Percentiles rank a stretch among this genome's conserved stretches.
phyloP scores from a whole-genome alignment of 2,329 filamentous ascomycete genomes.

The Xylariaceae sp. region DNA sequence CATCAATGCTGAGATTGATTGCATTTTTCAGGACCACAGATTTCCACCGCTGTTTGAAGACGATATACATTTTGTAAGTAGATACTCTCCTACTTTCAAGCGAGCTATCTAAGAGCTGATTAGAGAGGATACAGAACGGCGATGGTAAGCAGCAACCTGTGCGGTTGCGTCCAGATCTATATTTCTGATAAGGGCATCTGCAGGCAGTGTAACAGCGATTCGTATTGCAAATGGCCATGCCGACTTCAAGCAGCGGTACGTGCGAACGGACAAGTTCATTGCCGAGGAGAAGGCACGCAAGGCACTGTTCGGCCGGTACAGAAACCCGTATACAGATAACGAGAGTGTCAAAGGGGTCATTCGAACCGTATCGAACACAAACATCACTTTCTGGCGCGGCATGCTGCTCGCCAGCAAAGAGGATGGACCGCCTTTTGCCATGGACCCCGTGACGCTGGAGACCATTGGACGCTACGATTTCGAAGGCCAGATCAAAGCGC shows the following conservation, averaged over 20 bases:
- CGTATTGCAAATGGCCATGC: slow-evolving; percentile 36
- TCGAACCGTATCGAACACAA: slow-evolving; percentile 53
- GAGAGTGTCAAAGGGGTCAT: slow-evolving; percentile 51
- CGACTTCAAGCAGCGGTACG: slow-evolving; percentile 39
- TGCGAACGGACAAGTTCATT: slow-evolving; percentile 35
- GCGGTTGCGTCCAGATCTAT: no score
- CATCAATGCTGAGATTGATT: not conserved
- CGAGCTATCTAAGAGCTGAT: slow-evolving; percentile 9
- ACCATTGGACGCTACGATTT: slow-evolving; percentile 47
- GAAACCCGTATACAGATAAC: slow-evolving; percentile 53
- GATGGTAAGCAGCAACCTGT: slow-evolving; percentile 24
- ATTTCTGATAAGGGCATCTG: slow-evolving; percentile 22
- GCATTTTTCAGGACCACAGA: slow-evolving; percentile 35
- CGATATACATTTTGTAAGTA: slow-evolving; percentile 36
- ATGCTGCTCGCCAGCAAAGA: slow-evolving; percentile 52
- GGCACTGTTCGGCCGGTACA: slow-evolving; percentile 48
- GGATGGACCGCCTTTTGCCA: slow-evolving; percentile 44
- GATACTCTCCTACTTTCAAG: not conserved
- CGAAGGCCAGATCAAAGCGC: slow-evolving; percentile 42
- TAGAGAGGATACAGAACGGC: slow-evolving; percentile 17
- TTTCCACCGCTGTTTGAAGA: slow-evolving; percentile 51
- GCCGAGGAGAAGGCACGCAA: slow-evolving; percentile 26
- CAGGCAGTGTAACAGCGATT: slow-evolving; percentile 37
- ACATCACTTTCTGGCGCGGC: slow-evolving; percentile 53
- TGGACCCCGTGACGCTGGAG: slow-evolving; percentile 45